phyloP scores from a whole-genome alignment of 2,329 filamentous ascomycete species.

The Biscogniauxia marginata region DNA sequence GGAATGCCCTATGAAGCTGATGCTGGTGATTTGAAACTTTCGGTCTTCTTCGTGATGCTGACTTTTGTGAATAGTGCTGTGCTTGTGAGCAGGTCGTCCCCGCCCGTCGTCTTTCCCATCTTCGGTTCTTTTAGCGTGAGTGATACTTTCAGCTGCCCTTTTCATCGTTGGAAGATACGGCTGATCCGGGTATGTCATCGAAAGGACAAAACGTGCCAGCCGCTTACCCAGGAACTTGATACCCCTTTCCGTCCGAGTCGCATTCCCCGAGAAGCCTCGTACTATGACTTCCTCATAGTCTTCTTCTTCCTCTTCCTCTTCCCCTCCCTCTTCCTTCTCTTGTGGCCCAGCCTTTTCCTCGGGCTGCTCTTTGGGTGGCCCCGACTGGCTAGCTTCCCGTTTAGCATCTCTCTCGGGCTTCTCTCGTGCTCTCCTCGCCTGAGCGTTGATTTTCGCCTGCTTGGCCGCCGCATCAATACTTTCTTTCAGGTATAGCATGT shows the following conservation, averaged over 20 bases:
- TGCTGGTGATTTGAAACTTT: constrained; percentile 84
- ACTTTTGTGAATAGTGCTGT: constrained; percentile 57
- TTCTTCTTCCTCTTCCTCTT: constrained; percentile 27
- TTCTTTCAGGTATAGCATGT: constrained; percentile 97
- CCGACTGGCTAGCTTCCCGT: constrained; percentile 16
- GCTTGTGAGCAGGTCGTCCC: constrained; percentile 53
- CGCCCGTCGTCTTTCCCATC: constrained; percentile 43
- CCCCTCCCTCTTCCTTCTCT: constrained; percentile 19
- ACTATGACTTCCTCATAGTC: constrained; percentile 86
- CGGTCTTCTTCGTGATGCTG: constrained; percentile 40
- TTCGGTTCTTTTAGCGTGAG: constrained; percentile 39
- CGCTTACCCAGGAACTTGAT: constrained; percentile 97
- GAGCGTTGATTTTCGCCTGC: constrained; percentile 70
- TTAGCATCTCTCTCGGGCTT: constrained; percentile 34
- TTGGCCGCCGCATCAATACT: constrained; percentile 84
- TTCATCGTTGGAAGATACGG: constrained; percentile 71
- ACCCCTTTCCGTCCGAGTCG: constrained; percentile 85
- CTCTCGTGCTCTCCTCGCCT: constrained; percentile 55
- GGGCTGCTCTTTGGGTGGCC: constrained; percentile 11
- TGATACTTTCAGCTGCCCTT: constrained; percentile 44
- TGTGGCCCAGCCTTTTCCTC: background rate
- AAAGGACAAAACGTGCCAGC: constrained; percentile 84
- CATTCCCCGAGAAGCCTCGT: constrained; percentile 85
- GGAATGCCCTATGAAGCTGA: constrained; percentile 92
- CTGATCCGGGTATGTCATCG: constrained; percentile 91